phyloP scores from a whole-genome alignment of 805 yeast genomes.

The Zygoascus flipseniorum region DNA sequence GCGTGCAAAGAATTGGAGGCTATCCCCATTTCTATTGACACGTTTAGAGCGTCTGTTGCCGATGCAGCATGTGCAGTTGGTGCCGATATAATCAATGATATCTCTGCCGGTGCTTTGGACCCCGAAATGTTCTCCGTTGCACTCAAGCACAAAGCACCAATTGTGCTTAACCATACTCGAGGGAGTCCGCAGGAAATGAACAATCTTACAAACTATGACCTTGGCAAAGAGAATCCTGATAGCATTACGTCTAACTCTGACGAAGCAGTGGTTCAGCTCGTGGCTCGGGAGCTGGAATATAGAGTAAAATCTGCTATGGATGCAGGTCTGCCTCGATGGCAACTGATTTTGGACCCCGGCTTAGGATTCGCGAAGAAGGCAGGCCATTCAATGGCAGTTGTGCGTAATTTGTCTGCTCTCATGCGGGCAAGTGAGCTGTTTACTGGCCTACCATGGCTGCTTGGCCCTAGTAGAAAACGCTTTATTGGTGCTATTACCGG shows the following conservation, averaged over 20 bases:
- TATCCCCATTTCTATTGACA: constrained; percentile 72
- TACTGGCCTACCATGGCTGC: constrained; percentile 51
- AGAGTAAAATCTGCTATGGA: constrained; percentile 48
- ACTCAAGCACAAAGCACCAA: constrained; percentile 59
- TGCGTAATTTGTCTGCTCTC: constrained; percentile 32
- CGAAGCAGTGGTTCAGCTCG: constrained; percentile 40
- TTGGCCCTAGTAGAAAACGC: constrained; percentile 85
- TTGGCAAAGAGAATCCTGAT: constrained; percentile 8
- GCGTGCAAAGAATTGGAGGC: constrained; percentile 29
- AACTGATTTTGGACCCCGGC: constrained; percentile 88
- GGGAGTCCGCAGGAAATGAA: constrained; percentile 76
- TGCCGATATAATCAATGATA: constrained; percentile 87
- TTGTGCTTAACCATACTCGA: constrained; percentile 75
- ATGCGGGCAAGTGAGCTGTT: constrained; percentile 17
- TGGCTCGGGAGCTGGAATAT: constrained; percentile 55
- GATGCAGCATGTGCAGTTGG: constrained; percentile 59
- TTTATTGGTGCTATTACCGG: constrained; percentile 73
- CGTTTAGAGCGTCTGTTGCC: constrained; percentile 75
- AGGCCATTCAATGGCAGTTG: constrained; percentile 58
- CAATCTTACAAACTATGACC: constrained; percentile 44
- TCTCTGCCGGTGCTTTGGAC: constrained; percentile 74
- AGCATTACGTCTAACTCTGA: constrained; percentile 15
- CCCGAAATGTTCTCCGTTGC: constrained; percentile 55
- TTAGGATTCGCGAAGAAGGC: constrained; percentile 86
- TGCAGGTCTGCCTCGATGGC: constrained; percentile 78